These are phyloP conservation scores for Bjerkandera adusta DNA, from an alignment of 1,284 basidiomycete species.

Conservation along the genomic window DNA sequence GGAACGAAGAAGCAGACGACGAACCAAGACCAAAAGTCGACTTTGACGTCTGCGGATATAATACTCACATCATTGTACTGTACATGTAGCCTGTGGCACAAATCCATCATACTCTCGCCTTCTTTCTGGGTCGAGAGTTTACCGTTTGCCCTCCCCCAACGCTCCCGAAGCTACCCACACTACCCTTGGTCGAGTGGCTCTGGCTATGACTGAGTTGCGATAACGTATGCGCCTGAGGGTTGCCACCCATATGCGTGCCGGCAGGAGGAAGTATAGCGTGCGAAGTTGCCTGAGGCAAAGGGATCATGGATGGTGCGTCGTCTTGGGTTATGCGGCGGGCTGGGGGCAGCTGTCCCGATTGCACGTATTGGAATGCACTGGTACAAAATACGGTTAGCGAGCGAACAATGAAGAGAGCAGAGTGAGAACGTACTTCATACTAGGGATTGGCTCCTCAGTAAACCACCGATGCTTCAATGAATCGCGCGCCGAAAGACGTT, in stretches of 20 bases:
- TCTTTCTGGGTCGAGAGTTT: constrained; percentile 38
- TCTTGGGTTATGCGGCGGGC: constrained; percentile 75
- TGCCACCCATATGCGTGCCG: constrained; percentile 21
- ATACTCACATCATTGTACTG: not conserved
- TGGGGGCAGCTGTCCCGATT: constrained; percentile 61
- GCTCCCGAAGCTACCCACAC: constrained; percentile 45
- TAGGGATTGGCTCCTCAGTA: constrained; percentile 72
- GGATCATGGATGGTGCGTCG: constrained; percentile 77
- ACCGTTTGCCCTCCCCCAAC: constrained; percentile 44
- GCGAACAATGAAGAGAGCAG: constrained; percentile 4
- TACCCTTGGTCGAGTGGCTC: constrained; percentile 33
- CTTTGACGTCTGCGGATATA: not conserved
- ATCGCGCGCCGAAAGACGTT: constrained; percentile 79
- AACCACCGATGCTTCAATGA: constrained; percentile 85
- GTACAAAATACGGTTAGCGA: constrained; percentile 5
- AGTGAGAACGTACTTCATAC: constrained; percentile 57
- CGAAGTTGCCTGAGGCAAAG: constrained; percentile 36
- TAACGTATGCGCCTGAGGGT: constrained; percentile 35
- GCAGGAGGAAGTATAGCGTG: constrained; percentile 12
- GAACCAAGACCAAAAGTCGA: not conserved
- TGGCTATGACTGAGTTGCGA: constrained; percentile 34
- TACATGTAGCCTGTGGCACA: not conserved
- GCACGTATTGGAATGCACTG: constrained; percentile 62
- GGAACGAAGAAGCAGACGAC: not conserved
- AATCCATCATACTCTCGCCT: constrained; percentile 36